Evolutionary conservation across 1,139 yeast species (phyloP).

Genomic region (Pichia sp.): DNA sequence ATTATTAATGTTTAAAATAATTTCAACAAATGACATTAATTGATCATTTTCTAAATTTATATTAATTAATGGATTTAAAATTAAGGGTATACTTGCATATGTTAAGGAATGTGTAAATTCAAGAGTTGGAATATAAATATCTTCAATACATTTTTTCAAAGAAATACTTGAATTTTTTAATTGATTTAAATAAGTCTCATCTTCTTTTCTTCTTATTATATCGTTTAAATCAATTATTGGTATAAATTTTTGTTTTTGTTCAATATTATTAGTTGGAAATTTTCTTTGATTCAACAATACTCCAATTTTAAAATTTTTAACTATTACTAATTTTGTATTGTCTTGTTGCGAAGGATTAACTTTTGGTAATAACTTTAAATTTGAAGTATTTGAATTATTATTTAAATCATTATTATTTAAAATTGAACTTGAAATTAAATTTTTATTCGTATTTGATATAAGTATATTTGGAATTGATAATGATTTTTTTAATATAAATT

Average conservation of each 20-base stretch:
- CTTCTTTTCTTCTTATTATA: constrained; percentile 19
- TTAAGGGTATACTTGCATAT: constrained; percentile 26
- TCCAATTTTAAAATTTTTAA: constrained; percentile 17
- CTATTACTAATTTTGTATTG: too few relatives aligned
- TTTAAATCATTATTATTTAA: not conserved
- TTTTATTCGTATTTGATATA: too few relatives aligned
- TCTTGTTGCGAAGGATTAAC: too few relatives aligned
- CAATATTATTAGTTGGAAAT: not conserved
- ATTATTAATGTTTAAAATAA: constrained; percentile 20
- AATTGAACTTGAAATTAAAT: not conserved
- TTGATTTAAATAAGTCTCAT: constrained; percentile 20
- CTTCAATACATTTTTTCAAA: constrained; percentile 16
- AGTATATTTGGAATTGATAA: too few relatives aligned
- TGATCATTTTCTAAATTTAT: constrained; percentile 27
- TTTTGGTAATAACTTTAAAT: not conserved
- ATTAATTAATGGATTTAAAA: constrained; percentile 13
- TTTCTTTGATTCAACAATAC: constrained; percentile 11
- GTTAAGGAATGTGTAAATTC: constrained; percentile 22
- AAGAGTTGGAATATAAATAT: constrained; percentile 12
- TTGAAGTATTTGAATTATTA: not conserved
- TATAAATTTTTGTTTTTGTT: not conserved
- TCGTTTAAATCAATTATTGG: constrained; percentile 19
- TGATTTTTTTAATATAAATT: not conserved
- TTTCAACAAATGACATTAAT: constrained; percentile 27
- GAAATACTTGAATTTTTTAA: constrained; percentile 16